phyloP scores from a whole-genome alignment of 179 eudicot species.

The Actinidia arguta region DNA sequence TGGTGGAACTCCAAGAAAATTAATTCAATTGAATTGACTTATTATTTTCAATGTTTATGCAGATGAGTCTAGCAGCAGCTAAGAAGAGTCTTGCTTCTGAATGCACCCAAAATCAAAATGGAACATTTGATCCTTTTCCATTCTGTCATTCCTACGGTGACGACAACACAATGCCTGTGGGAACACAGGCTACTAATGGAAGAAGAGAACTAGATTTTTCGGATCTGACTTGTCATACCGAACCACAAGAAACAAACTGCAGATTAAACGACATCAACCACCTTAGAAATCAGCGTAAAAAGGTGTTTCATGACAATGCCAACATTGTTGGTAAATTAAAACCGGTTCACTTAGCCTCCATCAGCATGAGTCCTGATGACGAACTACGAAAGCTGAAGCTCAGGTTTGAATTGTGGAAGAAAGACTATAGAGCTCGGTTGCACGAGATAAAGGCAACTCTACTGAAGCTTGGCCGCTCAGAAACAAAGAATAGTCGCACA shows the following conservation, averaged over 20 bases:
- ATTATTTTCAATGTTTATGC: slow-evolving; percentile 28
- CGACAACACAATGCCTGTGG: slow-evolving; percentile 3
- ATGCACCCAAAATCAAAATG: slow-evolving; percentile 46
- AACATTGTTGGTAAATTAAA: slow-evolving; percentile 27
- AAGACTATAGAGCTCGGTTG: slow-evolving; percentile 68
- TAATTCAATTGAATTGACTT: neutral
- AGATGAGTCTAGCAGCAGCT: slow-evolving; percentile 73
- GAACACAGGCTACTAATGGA: neutral
- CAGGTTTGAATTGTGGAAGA: slow-evolving; percentile 76
- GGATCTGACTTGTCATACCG: neutral
- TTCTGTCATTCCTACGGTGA: slow-evolving; percentile 36
- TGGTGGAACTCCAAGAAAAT: neutral
- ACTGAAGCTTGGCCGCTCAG: slow-evolving; percentile 54
- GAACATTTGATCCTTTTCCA: slow-evolving; percentile 43
- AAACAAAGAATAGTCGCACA: slow-evolving; percentile 44
- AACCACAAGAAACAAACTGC: neutral
- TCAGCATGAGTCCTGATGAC: slow-evolving; percentile 33
- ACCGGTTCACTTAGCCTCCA: slow-evolving; percentile 32
- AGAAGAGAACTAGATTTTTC: neutral
- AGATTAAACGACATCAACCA: neutral
- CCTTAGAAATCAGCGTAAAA: slow-evolving; percentile 4
- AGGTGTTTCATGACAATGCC: neutral
- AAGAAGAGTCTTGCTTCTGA: slow-evolving; percentile 50
- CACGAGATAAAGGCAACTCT: slow-evolving; percentile 56
- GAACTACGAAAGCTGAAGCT: slow-evolving; percentile 68